Conservation (phyloP, 176 grass and related monocot species). For the Oryza coarctata region DNA sequence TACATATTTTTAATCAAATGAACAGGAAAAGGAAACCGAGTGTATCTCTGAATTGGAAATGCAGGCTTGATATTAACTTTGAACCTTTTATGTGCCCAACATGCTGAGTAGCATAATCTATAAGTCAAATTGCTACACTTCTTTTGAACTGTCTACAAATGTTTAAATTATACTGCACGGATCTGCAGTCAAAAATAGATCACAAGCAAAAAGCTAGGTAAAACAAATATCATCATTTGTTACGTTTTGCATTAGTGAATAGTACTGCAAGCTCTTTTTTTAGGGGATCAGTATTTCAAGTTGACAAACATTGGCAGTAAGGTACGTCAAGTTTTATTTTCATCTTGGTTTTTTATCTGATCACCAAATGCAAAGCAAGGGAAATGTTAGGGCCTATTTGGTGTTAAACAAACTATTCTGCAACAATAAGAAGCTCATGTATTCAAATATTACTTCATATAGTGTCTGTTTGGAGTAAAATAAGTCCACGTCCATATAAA, state of each 20-base stretch:
- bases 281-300: neutral
- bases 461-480: neutral
- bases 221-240: too few species aligned
- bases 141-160: neutral
- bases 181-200: neutral
- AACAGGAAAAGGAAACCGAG: neutral
- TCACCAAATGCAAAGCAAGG: neutral
- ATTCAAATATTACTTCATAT: neutral
- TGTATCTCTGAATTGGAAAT: neutral
- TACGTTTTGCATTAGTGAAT: neutral
- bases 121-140: neutral
- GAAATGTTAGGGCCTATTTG: neutral
- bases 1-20: neutral
- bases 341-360: neutral
- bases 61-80: neutral
- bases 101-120: neutral
- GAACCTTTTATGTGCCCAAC: neutral
- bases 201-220: neutral
- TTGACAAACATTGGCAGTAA: neutral
- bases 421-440: neutral
- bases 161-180: neutral
- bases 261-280: neutral
- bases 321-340: neutral
- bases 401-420: neutral
- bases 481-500: neutral